Conservation (phyloP, 139 green algal genomes). For the Chlorella sorokiniana region DNA sequence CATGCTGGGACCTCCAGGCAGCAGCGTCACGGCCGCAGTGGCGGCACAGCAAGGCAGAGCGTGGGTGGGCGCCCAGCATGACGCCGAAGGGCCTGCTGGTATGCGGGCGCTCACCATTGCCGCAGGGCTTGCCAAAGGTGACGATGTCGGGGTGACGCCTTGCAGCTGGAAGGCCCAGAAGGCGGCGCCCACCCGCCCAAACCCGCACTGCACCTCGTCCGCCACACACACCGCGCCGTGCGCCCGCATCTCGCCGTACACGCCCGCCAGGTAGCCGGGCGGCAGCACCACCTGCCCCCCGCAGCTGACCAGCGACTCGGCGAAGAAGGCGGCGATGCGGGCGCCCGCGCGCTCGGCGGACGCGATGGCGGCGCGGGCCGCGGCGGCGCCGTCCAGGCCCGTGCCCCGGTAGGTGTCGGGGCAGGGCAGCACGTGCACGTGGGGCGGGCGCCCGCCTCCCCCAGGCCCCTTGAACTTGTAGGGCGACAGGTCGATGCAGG, state of each 20-base stretch:
- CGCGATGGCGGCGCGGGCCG: slow-evolving; percentile 61
- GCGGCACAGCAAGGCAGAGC: background rate
- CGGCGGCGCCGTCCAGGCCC: slow-evolving; percentile 78
- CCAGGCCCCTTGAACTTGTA: slow-evolving; percentile 86
- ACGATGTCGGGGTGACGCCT: slow-evolving; percentile 89
- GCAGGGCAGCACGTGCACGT: slow-evolving; percentile 46
- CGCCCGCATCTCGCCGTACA: slow-evolving; percentile 78
- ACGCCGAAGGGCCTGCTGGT: too few species aligned
- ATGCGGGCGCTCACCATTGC: too few species aligned
- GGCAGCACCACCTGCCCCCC: slow-evolving; percentile 83
- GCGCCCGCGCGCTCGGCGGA: slow-evolving; percentile 63
- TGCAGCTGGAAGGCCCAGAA: slow-evolving; percentile 96
- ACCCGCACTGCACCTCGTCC: slow-evolving; percentile 47
- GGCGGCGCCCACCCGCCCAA: slow-evolving; percentile 62
- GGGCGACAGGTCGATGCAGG: slow-evolving; percentile 80
- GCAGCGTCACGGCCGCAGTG: too few species aligned
- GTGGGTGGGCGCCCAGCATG: too few species aligned
- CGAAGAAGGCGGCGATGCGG: slow-evolving; percentile 86
- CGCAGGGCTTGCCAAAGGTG: slow-evolving; percentile 75
- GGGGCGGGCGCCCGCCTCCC: slow-evolving; percentile 33
- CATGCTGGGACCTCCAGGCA: too few species aligned
- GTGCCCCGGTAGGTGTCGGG: slow-evolving; percentile 88
- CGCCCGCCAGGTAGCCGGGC: slow-evolving; percentile 83
- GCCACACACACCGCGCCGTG: slow-evolving; percentile 89
- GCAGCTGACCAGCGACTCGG: slow-evolving; percentile 92